Base-by-base conservation (phyloP, 2,329 filamentous ascomycete species). In the Lachnellula occidentalis region DNA sequence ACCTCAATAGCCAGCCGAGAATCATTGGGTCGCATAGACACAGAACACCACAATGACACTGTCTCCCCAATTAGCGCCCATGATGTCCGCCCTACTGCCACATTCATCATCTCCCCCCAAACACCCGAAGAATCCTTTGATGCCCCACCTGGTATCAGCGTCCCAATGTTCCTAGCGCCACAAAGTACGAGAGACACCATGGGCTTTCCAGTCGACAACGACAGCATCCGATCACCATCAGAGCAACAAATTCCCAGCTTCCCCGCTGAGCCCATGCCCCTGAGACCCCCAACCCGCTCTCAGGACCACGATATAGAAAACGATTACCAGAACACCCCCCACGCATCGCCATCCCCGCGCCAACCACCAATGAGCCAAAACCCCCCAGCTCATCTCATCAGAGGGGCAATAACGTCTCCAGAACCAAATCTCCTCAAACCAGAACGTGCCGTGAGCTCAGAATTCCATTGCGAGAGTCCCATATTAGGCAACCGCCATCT, bases 151-250 rank as follows among this genome's bases (percentile, higher is more conserved):
- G 41, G 41, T 45, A 17, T 53, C 50, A 5, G 39, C 42, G 22
- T 45, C 42, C 54, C 47, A 51, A 27, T 56, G 45, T 45, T 42
- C 34, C 7, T 56, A 12, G 36, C 36, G 27, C 34, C 50, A 48
- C 51, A 48, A 34, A 31, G 12, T 8, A 42, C 41, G 19, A 45
- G 59, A 54, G 61, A 65, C 31, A 65, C 61, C 4, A 65, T 65
- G 61, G 60, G 59, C 5, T 61, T 62, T 39, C 60, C 61, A 5
- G 53, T 61, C 14, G 56, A 61, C 6, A 31, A 3, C 12, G 27
- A 31, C 9, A 31, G 27, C 27, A 31, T 31, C 9, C 27, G 27
- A 31, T 31, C 27, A 31, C 27, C 27, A 31, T 8, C 9, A 31
- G 27, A 31, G 27, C 27, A 31, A 31, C 27, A 3, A 11, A 2